phyloP scores from a whole-genome alignment of 768 basidiomycete species.

The Auriscalpium vulgare region DNA sequence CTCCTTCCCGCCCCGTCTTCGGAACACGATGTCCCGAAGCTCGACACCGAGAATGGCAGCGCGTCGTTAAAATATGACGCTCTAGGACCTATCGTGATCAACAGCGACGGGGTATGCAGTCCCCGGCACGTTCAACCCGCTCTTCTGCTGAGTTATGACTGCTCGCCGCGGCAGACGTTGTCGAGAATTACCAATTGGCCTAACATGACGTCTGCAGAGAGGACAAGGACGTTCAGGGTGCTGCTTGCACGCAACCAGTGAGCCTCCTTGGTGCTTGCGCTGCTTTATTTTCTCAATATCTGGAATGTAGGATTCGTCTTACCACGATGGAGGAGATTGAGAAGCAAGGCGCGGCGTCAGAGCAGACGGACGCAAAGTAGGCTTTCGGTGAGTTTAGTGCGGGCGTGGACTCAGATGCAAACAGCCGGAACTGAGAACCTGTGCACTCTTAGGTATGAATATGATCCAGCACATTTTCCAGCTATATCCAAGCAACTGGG shows the following conservation, averaged over 20 bases:
- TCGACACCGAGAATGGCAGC: conserved; percentile 1
- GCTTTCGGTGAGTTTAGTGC: no score
- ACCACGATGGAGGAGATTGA: conserved; percentile 6
- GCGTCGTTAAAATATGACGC: conserved; percentile 8
- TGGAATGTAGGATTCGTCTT: conserved; percentile 3
- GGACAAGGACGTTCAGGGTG: conserved; percentile 11
- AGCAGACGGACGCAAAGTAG: not conserved
- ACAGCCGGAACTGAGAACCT: no score
- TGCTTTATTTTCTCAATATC: not conserved
- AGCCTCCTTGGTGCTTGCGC: not conserved
- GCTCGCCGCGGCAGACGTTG: conserved; percentile 4
- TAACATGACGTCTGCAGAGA: conserved; percentile 8
- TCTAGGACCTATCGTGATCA: conserved; percentile 7
- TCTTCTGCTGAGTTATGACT: not conserved
- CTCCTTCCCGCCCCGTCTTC: not conserved
- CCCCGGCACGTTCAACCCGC: not conserved
- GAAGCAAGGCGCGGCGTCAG: not conserved
- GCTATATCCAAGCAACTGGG: no score
- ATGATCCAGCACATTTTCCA: no score
- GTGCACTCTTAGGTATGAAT: no score
- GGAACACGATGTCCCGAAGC: not conserved
- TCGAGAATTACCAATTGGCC: conserved; percentile 12
- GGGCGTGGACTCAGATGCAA: no score
- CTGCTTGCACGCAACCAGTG: conserved; percentile 9
- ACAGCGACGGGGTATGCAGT: conserved; percentile 8